Base-by-base conservation (phyloP, 108 stramenopile species). In the Cyclotella kingstonii region DNA sequence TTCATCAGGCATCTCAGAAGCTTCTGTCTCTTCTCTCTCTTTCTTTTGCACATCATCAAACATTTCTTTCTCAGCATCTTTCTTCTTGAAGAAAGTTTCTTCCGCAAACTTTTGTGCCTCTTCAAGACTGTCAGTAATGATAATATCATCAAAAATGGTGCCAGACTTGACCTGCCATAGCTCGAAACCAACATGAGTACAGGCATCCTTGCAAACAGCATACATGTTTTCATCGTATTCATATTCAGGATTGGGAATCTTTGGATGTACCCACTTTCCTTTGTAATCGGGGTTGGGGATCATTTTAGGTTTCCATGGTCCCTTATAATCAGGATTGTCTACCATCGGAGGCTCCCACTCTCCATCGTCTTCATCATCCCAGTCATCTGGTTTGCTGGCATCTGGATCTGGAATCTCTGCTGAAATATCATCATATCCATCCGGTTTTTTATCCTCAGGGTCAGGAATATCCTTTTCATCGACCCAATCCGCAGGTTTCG, bases 301-400 rank as follows among this genome's bases (percentile, higher is more conserved):
- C 92, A 82, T 91, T 46, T 90, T 93, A 22, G 93, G 96, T 51
- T 79, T 83, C 97, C 97, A 99, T 42, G 64, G 66, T 46, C 98
- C 98, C 79, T 95, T 91, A 83, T 91, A 98, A 5, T 90, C 95
- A n/a, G 97, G 97, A 82, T 98, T 99, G 76, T 95, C 90, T 44
- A 99, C 82, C 83, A 95, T 87, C 9, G 96, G 96, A 19, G 98
- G 69, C 52, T 86, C 83, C 97, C 97, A 98, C 71, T 95, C 96
- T 53, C 98, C 98, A 70, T 99, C 97, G 63, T 98, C 98, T 41
- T 97, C 98, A 46, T 97, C 98, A 82, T 97, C 96, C 98, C 98
- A 99, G 73, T 99, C 97, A 34, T 96, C 97, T 14, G 98, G 98
- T 68, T 97, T 97, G 25, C 42, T 55, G 23, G 98, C 96, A 49